Evolutionary conservation across 306 rosid species (phyloP), one percentile per base, ranked within the genome.

Genomic region (Corylus americana): DNA sequence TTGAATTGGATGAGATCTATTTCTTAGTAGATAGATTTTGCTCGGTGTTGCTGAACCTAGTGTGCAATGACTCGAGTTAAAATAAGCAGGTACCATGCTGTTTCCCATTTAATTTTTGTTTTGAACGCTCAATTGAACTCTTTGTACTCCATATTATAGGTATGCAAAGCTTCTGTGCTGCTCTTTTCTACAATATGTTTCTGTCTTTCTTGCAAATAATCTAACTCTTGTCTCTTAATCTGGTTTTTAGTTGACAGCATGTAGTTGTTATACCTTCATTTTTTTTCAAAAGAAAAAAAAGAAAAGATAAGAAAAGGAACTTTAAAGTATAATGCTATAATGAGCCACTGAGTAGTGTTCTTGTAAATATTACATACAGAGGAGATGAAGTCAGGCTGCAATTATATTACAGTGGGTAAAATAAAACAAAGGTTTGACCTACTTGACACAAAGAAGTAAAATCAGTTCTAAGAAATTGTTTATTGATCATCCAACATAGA

Each of bases 181-280:
- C 42, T 71, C 57, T 49, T 20, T 64, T 4, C 39, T 20, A 48
- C 5, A 25, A 59, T 22, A 74, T 62, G 51, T 16, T 12, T 37
- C 17, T 8, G 10, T 42, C 27, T 42, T 22, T 59, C 29, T 59
- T 42, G 50, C 42, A 67, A 64, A 31, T 42, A 39, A 14, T 49
- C 9, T 18, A 22, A 35, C 13, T 74, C 16, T 62, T 79, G 73
- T 11, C 51, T 57, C 37, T 18, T 71, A 31, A 70, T 55, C 75
- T 55, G 47, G 44, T 77, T 77, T 63, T 50, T 5, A 13, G 74
- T 55, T 18, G n/a, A 22, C 20, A 45, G 45, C 17, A 59, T 59
- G 66, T 59, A 3, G 17, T 59, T 11, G 6, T 42, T 42, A 5
- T 42, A 42, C 45, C 12, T 4, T 25, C 35, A 31, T 4, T 59